These are phyloP conservation scores for Alternaria gansuensis DNA, from an alignment of 2,329 filamentous ascomycete species.

Conservation along the genomic window DNA sequence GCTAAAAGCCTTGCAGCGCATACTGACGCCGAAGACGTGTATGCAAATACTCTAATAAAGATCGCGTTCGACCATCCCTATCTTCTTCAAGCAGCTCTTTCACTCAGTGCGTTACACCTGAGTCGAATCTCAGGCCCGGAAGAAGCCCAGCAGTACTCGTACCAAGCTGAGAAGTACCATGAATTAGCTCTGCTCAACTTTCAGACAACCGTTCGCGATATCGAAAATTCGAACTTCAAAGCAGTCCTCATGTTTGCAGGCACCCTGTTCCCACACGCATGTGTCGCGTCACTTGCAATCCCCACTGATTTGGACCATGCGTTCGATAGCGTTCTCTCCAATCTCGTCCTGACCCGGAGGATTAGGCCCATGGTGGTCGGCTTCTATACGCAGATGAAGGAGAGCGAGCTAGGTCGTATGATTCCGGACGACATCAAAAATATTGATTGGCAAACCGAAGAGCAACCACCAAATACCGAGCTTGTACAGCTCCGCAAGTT, in stretches of 20 bases:
- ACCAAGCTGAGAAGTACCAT: conserved; percentile 35
- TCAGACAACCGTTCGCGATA: conserved; percentile 35
- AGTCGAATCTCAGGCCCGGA: conserved; percentile 44
- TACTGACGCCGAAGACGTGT: conserved; percentile 32
- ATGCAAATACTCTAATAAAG: conserved; percentile 36
- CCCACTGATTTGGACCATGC: conserved; percentile 27
- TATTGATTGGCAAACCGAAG: conserved; percentile 27
- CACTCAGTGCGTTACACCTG: conserved; percentile 57
- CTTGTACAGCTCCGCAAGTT: conserved; percentile 39
- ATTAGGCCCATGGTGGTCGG: conserved; percentile 37
- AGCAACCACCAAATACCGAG: conserved; percentile 32
- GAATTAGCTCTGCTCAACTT: conserved; percentile 35
- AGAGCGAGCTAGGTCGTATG: conserved; percentile 27
- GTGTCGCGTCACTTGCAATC: conserved; percentile 24
- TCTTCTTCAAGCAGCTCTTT: conserved; percentile 56
- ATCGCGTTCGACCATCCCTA: conserved; percentile 55
- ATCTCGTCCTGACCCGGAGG: conserved; percentile 35
- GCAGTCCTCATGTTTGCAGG: conserved; percentile 45
- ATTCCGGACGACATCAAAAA: conserved; percentile 36
- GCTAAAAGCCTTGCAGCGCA: conserved; percentile 35
- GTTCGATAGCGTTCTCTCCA: conserved; percentile 36
- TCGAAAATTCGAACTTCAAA: conserved; percentile 53
- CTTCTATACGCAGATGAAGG: conserved; percentile 27
- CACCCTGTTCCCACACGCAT: conserved; percentile 38
- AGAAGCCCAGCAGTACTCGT: conserved; percentile 24